Conservation (phyloP, 345 rosid genomes). For the Populus euphratica region DNA sequence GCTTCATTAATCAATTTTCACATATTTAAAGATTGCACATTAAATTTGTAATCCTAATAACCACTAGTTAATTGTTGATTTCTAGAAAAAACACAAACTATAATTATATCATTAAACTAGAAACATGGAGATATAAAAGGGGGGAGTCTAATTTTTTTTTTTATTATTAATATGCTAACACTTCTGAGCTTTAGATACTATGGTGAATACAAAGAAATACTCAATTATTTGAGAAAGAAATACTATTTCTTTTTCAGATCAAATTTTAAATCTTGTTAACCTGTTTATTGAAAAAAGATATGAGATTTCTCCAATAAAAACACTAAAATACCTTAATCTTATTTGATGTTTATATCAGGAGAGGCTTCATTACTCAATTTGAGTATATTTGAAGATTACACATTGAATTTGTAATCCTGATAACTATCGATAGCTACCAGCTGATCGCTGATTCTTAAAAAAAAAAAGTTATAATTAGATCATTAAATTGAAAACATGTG, state of each 20-base stretch:
- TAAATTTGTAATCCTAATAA: too few relatives aligned
- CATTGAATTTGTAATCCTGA: too few relatives aligned
- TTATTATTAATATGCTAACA: too few relatives aligned
- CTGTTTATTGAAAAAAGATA: background rate
- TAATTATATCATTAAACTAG: too few relatives aligned
- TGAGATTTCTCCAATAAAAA: background rate
- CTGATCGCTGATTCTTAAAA: background rate
- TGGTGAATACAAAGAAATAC: too few relatives aligned
- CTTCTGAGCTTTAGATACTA: too few relatives aligned
- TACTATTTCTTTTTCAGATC: background rate
- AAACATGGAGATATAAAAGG: too few relatives aligned
- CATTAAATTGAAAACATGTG: too few relatives aligned
- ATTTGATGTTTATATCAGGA: background rate
- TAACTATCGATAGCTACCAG: background rate
- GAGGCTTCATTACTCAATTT: background rate
- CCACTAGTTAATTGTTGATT: background rate
- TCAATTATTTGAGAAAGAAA: too few relatives aligned
- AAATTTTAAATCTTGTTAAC: background rate
- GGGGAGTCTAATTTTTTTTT: too few relatives aligned
- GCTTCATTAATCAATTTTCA: background rate
- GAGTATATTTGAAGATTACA: background rate
- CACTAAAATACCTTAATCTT: constrained; percentile 1
- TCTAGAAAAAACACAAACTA: background rate
- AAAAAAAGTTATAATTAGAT: too few relatives aligned
- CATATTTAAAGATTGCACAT: background rate